Conservation (phyloP, 371 early-diverging fungal genomes). For the Thermomucor indicae-seudaticae region DNA sequence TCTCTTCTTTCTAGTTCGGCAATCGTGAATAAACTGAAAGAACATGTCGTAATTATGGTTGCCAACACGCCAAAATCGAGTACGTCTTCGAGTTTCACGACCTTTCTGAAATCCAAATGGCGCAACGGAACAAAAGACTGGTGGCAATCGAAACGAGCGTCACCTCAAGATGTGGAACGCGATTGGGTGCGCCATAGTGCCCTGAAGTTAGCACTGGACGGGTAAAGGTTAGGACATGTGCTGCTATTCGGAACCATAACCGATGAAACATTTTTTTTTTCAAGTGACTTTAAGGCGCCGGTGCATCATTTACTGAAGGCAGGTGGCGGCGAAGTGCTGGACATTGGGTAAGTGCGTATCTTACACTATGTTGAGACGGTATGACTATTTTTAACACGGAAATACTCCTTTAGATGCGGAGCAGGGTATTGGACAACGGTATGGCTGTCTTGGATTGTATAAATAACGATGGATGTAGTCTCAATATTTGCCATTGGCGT, state of each 20-base stretch:
- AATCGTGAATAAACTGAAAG: neutral
- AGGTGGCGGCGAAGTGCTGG: slow-evolving; percentile 40
- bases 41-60: slow-evolving; percentile 13
- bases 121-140: slow-evolving; percentile 10
- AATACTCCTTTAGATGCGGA: slow-evolving; percentile 22
- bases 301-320: slow-evolving; percentile 27
- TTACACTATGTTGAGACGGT: neutral
- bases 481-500: neutral
- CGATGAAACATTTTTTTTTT: neutral
- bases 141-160: slow-evolving; percentile 2
- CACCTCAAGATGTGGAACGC: slow-evolving; percentile 33
- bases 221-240: slow-evolving; percentile 13
- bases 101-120: slow-evolving; percentile 19
- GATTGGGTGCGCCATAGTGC: slow-evolving; percentile 41
- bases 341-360: slow-evolving; percentile 29
- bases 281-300: slow-evolving; percentile 39
- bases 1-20: neutral
- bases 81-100: slow-evolving; percentile 15
- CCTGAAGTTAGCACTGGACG: slow-evolving; percentile 35
- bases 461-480: neutral
- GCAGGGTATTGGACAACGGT: slow-evolving; percentile 43
- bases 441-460: slow-evolving; percentile 1
- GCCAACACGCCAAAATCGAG: slow-evolving; percentile 11
- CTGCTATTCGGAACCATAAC: neutral
- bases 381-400: neutral